These are phyloP conservation scores for Acorus calamus DNA, from an alignment of 106 monocot genomes.

Conservation along the genomic window DNA sequence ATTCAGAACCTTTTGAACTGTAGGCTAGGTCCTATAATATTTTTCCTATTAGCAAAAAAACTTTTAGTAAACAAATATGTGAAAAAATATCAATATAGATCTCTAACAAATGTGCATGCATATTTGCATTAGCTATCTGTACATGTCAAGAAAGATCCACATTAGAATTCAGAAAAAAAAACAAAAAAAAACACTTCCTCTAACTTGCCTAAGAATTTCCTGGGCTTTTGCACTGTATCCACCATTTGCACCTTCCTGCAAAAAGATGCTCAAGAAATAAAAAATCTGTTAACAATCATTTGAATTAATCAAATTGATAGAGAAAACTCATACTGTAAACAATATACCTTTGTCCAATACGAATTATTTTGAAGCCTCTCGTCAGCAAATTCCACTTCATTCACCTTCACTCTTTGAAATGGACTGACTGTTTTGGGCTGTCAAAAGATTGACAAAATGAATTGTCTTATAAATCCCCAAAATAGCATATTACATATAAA, in stretches of 20 bases:
- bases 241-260: conserved; percentile 63
- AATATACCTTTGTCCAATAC: neutral
- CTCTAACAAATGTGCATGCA: too few relatives aligned
- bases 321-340: too few relatives aligned
- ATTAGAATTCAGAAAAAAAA: too few relatives aligned
- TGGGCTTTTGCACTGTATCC: conserved; percentile 98
- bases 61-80: too few relatives aligned
- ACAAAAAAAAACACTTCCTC: conserved; percentile 53
- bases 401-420: neutral
- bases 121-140: too few relatives aligned
- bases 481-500: conserved; percentile 26
- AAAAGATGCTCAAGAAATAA: neutral
- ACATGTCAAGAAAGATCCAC: too few relatives aligned
- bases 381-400: neutral
- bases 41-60: too few relatives aligned
- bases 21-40: too few relatives aligned
- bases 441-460: neutral
- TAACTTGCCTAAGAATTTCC: conserved; percentile 93
- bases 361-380: neutral
- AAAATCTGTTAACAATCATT: too few relatives aligned
- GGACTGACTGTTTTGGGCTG: neutral
- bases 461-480: neutral
- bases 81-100: too few relatives aligned
- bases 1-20: too few relatives aligned
- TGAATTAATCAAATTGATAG: too few relatives aligned